Percentiles rank a stretch among this genome's conserved stretches.
phyloP scores from a whole-genome alignment of 768 basidiomycete species.

The Suillus spraguei region DNA sequence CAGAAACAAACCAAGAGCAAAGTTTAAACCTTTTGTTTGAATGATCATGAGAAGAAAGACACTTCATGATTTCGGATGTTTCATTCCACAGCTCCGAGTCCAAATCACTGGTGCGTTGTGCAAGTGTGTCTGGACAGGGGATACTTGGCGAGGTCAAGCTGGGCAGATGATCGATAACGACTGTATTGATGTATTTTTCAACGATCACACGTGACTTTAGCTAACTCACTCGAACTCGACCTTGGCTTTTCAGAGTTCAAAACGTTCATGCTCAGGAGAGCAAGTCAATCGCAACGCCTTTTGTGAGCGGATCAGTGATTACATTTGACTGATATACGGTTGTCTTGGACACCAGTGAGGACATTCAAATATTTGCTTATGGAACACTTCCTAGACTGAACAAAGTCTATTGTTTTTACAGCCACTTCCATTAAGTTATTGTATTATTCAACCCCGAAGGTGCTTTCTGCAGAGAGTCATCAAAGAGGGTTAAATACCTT shows the following conservation, averaged over 20 bases:
- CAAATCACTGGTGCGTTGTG: background rate
- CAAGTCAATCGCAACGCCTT: background rate
- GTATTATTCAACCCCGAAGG: background rate
- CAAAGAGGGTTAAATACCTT: background rate
- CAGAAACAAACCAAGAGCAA: background rate
- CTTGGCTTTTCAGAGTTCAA: too few relatives aligned
- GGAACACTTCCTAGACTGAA: background rate
- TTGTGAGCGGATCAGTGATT: conserved; percentile 1
- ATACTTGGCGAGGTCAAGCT: too few relatives aligned
- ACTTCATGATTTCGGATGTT: background rate
- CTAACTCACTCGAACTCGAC: background rate
- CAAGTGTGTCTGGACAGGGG: background rate
- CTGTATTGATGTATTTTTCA: background rate
- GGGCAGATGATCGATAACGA: too few relatives aligned
- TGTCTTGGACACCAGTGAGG: conserved; percentile 3
- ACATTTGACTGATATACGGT: background rate
- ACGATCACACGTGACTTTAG: background rate
- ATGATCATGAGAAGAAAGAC: background rate
- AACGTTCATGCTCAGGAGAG: background rate
- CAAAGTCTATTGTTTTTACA: conserved; percentile 5
- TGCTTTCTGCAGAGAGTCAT: background rate
- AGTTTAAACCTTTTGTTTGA: background rate
- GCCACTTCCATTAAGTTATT: background rate
- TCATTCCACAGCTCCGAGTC: background rate
- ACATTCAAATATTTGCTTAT: background rate